These are phyloP conservation scores for Penicillium lividum DNA, from an alignment of 495 filamentous ascomycete species.

Conservation along the genomic window DNA sequence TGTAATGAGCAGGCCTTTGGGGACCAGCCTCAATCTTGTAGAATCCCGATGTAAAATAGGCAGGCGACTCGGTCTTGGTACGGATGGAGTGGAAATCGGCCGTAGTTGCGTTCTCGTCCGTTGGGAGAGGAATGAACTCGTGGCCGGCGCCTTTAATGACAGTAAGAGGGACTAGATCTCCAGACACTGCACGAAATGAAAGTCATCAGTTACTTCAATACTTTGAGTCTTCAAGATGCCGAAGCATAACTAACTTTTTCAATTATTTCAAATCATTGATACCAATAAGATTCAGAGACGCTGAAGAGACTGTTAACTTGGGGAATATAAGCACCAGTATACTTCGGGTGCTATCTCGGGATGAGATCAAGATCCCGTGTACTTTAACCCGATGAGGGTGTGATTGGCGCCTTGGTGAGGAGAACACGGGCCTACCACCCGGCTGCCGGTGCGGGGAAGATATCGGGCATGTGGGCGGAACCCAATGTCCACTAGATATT, in stretches of 20 bases:
- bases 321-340: not conserved
- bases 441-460: slow-evolving; percentile 2
- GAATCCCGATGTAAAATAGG: slow-evolving; percentile 33
- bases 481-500: not conserved
- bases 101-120: slow-evolving; percentile 31
- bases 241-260: too few relatives aligned
- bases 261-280: too few relatives aligned
- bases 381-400: not conserved
- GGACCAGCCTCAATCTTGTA: slow-evolving; percentile 36
- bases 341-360: not conserved
- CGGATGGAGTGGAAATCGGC: slow-evolving; percentile 36
- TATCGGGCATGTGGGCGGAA: not conserved
- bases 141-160: slow-evolving; percentile 37
- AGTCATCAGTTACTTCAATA: not conserved
- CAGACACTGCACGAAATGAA: slow-evolving; percentile 23
- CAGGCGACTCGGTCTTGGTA: slow-evolving; percentile 31
- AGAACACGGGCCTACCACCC: slow-evolving; percentile 2
- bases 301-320: not conserved
- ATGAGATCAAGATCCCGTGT: not conserved
- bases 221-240: too few relatives aligned
- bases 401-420: not conserved
- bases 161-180: slow-evolving; percentile 29
- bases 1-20: slow-evolving; percentile 29
- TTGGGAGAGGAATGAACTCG: slow-evolving; percentile 31
- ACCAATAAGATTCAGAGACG: too few relatives aligned